Evolutionary conservation across 164 flowering plant species (phyloP), one percentile per base, ranked within the genome.

Genomic region (Annona cherimola): DNA sequence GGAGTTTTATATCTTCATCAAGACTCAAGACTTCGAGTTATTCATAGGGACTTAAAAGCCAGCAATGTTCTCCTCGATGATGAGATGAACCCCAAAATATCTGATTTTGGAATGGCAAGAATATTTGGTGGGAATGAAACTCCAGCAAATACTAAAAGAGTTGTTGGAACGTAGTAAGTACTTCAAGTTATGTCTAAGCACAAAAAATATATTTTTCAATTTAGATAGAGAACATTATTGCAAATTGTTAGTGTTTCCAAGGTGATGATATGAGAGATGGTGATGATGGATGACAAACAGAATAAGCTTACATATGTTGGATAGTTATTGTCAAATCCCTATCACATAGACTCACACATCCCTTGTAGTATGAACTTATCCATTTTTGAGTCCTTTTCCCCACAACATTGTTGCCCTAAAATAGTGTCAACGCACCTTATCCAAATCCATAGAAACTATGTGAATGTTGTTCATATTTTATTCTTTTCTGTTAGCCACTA

Each of bases 1-100:
- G 91, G 91, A 7, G 42, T 89, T 63, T 75, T 86, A 5, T 89
- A 89, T 69, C 86, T 89, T 59, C 94, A 89, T 55, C 82, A 83
- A 20, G 94, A 87, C 61, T 89, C 90, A 8, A 73, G 83, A n/a
- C 72, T 84, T 11, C 68, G 69, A 46, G 81, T 89, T 8, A 84
- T 89, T 8, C 93, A 87, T 46, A 74, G 89, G 12, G 89, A 89
- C 78, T 83, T 89, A 1, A 89, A 87, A 72, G 79, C 87, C 14
- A 80, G 88, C 83, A 89, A 89, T 54, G 61, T 86, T 5, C 69
- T 87, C 45, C 40, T 89, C 19, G 91, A 89, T 69, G 63, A 20
- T 0, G 83, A 85, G 9, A 76, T 86, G 84, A 81, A 73, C 43
- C 76, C 91, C 0, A 84, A 84, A 74, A 82, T 85, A 8, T 77